These are phyloP conservation scores for Cercospora zeae-maydis DNA, from an alignment of 2,329 filamentous ascomycete genomes.

Conservation along the genomic window DNA sequence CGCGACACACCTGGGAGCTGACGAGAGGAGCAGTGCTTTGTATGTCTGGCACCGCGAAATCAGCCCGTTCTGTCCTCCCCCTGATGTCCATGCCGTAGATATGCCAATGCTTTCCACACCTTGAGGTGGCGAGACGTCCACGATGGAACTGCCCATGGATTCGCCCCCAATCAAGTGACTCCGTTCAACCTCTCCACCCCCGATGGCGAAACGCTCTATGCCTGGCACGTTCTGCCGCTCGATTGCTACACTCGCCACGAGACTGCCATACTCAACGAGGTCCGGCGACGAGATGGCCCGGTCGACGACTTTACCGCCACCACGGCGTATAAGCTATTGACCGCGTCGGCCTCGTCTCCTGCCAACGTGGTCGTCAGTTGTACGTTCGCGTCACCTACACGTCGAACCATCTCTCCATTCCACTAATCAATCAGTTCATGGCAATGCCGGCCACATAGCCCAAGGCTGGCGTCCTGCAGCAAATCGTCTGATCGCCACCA, in stretches of 20 bases:
- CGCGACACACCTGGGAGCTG: background rate
- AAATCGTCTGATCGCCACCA: constrained; percentile 72
- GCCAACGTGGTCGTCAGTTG: constrained; percentile 56
- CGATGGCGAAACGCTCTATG: constrained; percentile 75
- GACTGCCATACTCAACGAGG: constrained; percentile 48
- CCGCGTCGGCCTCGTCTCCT: constrained; percentile 45
- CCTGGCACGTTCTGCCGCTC: constrained; percentile 85
- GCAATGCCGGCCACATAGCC: constrained; percentile 84
- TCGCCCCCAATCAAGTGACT: constrained; percentile 82
- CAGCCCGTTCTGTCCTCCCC: background rate
- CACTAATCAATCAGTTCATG: constrained; percentile 27
- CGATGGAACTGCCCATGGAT: constrained; percentile 76
- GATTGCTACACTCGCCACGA: constrained; percentile 73
- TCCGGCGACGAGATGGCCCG: constrained; percentile 47
- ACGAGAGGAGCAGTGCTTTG: constrained; percentile 5
- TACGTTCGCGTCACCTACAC: constrained; percentile 28
- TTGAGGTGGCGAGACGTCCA: constrained; percentile 70
- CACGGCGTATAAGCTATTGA: constrained; percentile 50
- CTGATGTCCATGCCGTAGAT: constrained; percentile 56
- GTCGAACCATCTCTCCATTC: background rate
- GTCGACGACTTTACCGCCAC: constrained; percentile 47
- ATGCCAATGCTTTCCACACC: constrained; percentile 75
- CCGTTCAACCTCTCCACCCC: constrained; percentile 73
- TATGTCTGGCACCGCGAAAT: background rate
- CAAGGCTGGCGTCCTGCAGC: constrained; percentile 71